These are phyloP conservation scores for Hanseniaspora mollemarum DNA, from an alignment of 805 yeast species.

Conservation along the genomic window DNA sequence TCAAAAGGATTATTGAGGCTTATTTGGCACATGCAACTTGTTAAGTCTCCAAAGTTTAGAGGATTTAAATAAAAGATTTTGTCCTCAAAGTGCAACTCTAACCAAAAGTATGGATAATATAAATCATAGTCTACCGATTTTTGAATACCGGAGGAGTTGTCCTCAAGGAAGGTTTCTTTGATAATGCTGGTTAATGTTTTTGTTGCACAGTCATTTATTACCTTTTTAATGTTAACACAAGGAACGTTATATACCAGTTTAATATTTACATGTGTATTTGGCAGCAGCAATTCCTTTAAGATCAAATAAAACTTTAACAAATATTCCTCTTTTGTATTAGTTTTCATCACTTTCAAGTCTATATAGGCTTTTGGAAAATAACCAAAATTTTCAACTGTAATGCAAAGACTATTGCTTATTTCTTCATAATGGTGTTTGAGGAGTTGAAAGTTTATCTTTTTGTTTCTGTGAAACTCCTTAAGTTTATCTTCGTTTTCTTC, in stretches of 20 bases:
- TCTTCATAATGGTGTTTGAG: conserved; percentile 21
- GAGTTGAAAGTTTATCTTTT: conserved; percentile 12
- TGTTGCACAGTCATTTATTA: conserved; percentile 5
- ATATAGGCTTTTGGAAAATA: background rate
- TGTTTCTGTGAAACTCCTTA: background rate
- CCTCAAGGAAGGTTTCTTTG: background rate
- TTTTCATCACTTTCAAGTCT: background rate
- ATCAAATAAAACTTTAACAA: conserved; percentile 1
- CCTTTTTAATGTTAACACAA: conserved; percentile 4
- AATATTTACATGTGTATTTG: background rate
- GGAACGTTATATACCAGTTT: conserved; percentile 8
- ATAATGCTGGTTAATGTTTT: conserved; percentile 1
- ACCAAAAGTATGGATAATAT: conserved; percentile 9
- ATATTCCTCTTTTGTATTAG: conserved; percentile 2
- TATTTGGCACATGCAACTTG: background rate
- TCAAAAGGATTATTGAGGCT: background rate
- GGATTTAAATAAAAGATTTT: background rate
- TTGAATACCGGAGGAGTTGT: background rate
- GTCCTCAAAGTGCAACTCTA: background rate
- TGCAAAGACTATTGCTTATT: background rate
- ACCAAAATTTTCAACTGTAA: background rate
- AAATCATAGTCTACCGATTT: conserved; percentile 6
- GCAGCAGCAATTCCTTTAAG: background rate
- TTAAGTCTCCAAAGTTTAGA: background rate
- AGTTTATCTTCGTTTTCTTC: background rate